These are phyloP conservation scores for Xylariaceae sp. DNA, from an alignment of 2,329 filamentous ascomycete species.

Conservation along the genomic window DNA sequence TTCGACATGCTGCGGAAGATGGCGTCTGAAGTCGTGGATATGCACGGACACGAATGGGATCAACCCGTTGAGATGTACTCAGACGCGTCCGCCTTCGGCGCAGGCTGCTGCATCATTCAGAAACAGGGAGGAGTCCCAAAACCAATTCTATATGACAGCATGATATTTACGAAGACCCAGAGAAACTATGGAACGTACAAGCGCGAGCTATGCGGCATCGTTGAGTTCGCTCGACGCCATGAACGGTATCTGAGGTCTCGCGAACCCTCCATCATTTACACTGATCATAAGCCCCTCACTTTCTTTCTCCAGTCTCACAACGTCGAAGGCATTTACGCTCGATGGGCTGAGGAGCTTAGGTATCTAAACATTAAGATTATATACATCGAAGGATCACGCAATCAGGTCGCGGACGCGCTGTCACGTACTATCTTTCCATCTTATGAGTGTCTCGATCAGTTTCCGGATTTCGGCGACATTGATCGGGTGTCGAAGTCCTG, in stretches of 20 bases:
- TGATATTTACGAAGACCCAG: neutral
- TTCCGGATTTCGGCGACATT: neutral
- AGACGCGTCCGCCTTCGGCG: neutral
- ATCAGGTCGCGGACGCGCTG: neutral
- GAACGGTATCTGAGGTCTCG: neutral
- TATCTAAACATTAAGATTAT: neutral
- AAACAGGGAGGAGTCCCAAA: neutral
- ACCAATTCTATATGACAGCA: neutral
- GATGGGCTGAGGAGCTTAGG: neutral
- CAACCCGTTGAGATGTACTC: neutral
- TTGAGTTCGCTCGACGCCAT: neutral
- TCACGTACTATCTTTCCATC: neutral
- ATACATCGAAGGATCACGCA: neutral
- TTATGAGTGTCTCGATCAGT: neutral
- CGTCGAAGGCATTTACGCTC: neutral
- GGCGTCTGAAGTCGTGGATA: neutral
- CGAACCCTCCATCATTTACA: neutral
- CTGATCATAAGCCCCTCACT: neutral
- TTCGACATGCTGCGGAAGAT: neutral
- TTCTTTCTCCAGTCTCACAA: neutral
- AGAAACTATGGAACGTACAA: neutral
- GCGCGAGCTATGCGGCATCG: neutral
- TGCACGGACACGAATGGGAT: neutral
- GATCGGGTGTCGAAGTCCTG: neutral
- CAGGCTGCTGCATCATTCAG: neutral